These are phyloP conservation scores for Botrytis elliptica DNA, from an alignment of 2,329 filamentous ascomycete genomes.

Conservation along the genomic window DNA sequence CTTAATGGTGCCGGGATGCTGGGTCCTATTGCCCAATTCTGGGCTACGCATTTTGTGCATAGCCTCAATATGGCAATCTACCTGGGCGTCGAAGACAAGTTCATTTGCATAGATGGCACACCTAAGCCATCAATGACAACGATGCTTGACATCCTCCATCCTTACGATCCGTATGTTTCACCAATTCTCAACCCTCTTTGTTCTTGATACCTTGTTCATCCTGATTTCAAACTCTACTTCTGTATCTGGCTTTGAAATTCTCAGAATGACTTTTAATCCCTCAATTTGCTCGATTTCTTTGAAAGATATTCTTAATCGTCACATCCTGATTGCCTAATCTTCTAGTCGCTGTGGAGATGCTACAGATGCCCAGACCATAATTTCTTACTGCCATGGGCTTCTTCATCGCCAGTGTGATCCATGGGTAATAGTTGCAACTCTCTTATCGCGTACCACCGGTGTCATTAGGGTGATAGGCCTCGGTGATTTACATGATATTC, in stretches of 20 bases:
- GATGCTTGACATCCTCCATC: neutral
- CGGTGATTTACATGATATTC: neutral
- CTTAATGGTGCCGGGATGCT: neutral
- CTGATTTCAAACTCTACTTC: neutral
- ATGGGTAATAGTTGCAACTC: neutral
- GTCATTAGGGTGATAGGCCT: neutral
- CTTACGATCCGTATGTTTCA: neutral
- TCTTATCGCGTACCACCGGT: neutral
- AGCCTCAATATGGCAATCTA: neutral
- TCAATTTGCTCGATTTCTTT: neutral
- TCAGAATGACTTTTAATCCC: neutral
- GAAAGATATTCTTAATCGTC: neutral
- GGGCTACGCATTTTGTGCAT: neutral
- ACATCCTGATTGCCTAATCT: neutral
- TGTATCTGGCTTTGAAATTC: rapidly evolving
- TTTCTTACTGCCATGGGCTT: neutral
- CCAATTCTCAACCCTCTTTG: neutral
- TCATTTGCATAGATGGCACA: neutral
- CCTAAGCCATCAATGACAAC: neutral
- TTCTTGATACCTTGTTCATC: neutral
- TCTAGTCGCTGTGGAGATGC: neutral
- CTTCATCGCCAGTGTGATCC: neutral
- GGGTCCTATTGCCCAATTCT: neutral
- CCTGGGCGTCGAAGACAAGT: neutral
- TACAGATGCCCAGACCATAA: neutral